phyloP scores from a whole-genome alignment of 2,329 filamentous ascomycete genomes.

The Ophiostoma sp. region DNA sequence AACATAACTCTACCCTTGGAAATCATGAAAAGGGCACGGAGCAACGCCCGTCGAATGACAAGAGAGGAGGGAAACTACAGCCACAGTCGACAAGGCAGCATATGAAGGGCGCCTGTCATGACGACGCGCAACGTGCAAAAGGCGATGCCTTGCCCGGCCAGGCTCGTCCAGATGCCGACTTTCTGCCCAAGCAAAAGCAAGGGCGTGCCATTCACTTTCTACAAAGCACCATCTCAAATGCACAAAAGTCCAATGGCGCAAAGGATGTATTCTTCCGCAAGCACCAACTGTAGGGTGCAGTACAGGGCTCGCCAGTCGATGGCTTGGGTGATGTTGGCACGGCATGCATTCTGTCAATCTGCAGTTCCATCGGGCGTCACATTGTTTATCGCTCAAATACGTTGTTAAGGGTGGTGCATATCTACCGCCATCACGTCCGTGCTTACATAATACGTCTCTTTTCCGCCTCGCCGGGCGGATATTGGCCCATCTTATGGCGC shows the following conservation, averaged over 20 bases:
- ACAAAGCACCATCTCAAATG: not conserved
- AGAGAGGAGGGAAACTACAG: not conserved
- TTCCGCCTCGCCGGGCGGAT: constrained; percentile 14
- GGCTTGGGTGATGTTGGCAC: not conserved
- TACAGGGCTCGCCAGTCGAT: not conserved
- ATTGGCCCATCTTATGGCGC: constrained; percentile 22
- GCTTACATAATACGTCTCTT: not conserved
- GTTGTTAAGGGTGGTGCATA: too few species aligned
- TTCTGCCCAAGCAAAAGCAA: not conserved
- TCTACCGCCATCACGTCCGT: not conserved
- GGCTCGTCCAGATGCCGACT: not conserved
- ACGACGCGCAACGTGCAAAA: not conserved
- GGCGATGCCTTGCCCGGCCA: not conserved
- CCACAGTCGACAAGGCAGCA: not conserved
- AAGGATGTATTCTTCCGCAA: not conserved
- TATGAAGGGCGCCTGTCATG: not conserved
- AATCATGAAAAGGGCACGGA: too few species aligned
- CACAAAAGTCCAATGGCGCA: not conserved
- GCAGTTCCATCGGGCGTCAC: not conserved
- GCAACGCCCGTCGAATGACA: too few species aligned
- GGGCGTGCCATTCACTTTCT: not conserved
- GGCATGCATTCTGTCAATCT: not conserved
- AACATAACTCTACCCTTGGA: too few species aligned
- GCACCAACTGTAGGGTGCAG: not conserved
- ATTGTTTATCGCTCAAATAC: not conserved